These are phyloP conservation scores for Paramecium sonneborni DNA, from an alignment of 73 alveolate species.

Conservation along the genomic window DNA sequence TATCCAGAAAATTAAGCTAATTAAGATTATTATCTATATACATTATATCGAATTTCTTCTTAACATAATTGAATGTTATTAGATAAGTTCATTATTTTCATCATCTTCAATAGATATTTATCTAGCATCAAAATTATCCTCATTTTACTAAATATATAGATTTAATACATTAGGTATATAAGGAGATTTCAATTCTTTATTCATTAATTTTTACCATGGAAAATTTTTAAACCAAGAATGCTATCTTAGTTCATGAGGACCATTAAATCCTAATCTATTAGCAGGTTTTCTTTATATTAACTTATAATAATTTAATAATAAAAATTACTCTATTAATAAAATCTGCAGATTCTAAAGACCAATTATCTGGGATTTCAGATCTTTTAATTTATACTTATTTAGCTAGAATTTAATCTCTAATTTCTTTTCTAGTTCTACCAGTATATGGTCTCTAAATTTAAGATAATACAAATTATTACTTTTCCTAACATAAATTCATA, in stretches of 20 bases:
- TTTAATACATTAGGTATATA: slow-evolving; percentile 75
- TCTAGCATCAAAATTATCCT: slow-evolving; percentile 71
- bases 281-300: slow-evolving; percentile 76
- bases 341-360: slow-evolving; percentile 91
- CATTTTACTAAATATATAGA: background rate
- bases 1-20: slow-evolving; percentile 17
- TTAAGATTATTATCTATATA: background rate
- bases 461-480: slow-evolving; percentile 20
- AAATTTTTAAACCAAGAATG: slow-evolving; percentile 96
- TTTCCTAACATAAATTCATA: slow-evolving; percentile 95
- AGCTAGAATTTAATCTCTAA: slow-evolving; percentile 94
- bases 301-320: slow-evolving; percentile 15
- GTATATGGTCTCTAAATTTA: slow-evolving; percentile 85
- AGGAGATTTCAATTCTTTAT: slow-evolving; percentile 87
- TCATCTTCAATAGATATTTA: slow-evolving; percentile 67
- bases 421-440: slow-evolving; percentile 94
- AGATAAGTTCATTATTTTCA: slow-evolving; percentile 48
- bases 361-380: slow-evolving; percentile 90
- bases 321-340: slow-evolving; percentile 79
- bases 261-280: slow-evolving; percentile 91
- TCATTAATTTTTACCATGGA: slow-evolving; percentile 86
- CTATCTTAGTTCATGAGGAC: slow-evolving; percentile 93
- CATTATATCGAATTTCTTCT: slow-evolving; percentile 71
- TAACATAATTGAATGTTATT: background rate
- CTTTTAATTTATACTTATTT: slow-evolving; percentile 85